Evolutionary conservation across 805 yeast genomes (phyloP), one percentile per base, ranked within the genome.

Genomic region (Wickerhamomyces bovis): DNA sequence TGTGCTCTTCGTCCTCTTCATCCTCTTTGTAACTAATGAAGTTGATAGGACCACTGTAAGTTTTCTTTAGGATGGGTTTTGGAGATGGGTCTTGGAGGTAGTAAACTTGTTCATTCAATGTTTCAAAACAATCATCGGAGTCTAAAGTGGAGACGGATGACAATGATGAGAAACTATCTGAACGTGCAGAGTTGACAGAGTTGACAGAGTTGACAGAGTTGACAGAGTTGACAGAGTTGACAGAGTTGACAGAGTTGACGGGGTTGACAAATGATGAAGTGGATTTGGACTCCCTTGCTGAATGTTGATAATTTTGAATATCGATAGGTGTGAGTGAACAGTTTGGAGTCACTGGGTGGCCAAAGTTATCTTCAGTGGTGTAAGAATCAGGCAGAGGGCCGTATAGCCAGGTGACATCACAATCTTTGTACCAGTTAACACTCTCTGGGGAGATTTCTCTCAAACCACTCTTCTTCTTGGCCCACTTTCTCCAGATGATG

Each of bases 401-500:
- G 66, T 90, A 94, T 8, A 92, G 76, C 89, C 97, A 92, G 1
- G 97, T 89, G 22, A 92, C 92, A 61, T 92, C 99, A 56, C 81
- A 81, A 56, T 90, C 97, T 67, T 94, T 94, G 49, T 85, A 80
- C 99, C 99, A 92, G 66, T 94, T 90, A 45, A 92, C 83, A 25
- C 75, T 74, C 52, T 87, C 85, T 2, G 99, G 98, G 22, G 89
- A 76, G 11, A 89, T 80, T 12, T 79, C 71, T 25, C 69, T 63
- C 41, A 82, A 66, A 23, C 79, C 72, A 53, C 77, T 75, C 54
- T 84, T 77, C 44, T 86, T 74, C 66, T 90, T 89, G 12, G 92
- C 85, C 97, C 97, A 92, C 18, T 96, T 89, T 61, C 98, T 76
- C 97, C 97, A 92, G 43, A 87, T 75, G 15, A 96, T 92, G 58